Percentiles rank a stretch among this genome's conserved stretches.
Conservation (phyloP, 352 stramenopile species). For the Aphanomyces stellatus region DNA sequence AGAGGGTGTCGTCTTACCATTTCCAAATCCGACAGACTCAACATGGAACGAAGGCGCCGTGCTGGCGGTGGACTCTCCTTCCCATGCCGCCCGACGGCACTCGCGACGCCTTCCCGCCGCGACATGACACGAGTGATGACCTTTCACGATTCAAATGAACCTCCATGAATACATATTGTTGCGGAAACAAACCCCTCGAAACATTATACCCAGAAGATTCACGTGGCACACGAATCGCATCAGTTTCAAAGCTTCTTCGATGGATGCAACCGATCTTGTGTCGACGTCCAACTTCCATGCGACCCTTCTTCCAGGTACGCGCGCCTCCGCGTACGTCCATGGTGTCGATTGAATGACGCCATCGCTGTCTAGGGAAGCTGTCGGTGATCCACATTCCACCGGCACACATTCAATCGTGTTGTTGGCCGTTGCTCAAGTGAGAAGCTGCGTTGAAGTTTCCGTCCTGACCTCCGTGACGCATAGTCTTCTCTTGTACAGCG, state of each 20-base stretch:
- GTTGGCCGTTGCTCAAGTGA: conserved; percentile 79
- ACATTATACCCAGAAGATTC: background rate
- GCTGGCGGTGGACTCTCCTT: background rate
- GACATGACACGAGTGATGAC: too few species aligned
- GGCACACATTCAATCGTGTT: conserved; percentile 57
- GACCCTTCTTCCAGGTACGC: conserved; percentile 66
- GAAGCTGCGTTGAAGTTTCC: background rate
- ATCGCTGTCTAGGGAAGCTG: conserved; percentile 38
- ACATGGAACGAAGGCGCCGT: background rate
- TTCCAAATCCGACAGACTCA: background rate
- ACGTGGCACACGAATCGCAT: background rate
- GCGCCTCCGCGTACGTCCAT: background rate
- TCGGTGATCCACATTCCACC: conserved; percentile 72
- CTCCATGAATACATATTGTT: background rate
- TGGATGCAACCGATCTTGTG: conserved; percentile 78
- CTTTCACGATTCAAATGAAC: background rate
- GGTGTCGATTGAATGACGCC: background rate
- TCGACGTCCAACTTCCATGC: conserved; percentile 86
- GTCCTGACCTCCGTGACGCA: background rate
- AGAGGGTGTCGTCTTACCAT: background rate
- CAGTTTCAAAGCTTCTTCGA: too few species aligned
- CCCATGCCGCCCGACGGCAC: background rate
- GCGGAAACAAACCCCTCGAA: background rate
- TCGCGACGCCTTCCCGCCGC: background rate
- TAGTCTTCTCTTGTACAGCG: conserved; percentile 73